Percentiles rank a stretch among this genome's conserved stretches.
Evolutionary conservation across 2,329 filamentous ascomycete genomes (phyloP).

Genomic region (Phyllachora maydis): DNA sequence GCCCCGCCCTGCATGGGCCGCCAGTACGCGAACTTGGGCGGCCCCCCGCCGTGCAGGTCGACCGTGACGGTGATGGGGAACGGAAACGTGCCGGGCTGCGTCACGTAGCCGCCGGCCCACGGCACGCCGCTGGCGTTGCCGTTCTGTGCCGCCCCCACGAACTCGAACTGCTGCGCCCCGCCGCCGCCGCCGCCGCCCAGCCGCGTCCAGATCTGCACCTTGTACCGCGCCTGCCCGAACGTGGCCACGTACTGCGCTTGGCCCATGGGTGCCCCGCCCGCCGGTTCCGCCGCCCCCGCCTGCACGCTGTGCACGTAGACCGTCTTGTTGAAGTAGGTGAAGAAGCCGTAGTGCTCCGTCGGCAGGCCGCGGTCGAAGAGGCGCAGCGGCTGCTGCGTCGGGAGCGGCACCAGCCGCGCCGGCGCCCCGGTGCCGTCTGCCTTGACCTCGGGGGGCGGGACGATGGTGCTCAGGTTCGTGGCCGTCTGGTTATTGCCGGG

Average conservation of each 20-base stretch:
- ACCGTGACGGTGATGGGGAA: conserved; percentile 40
- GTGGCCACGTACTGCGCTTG: conserved; percentile 35
- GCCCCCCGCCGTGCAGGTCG: conserved; percentile 41
- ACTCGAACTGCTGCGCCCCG: not conserved
- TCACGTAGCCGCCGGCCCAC: conserved; percentile 10
- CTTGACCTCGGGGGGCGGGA: conserved; percentile 43
- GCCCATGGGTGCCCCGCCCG: conserved; percentile 30
- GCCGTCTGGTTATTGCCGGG: conserved; percentile 19
- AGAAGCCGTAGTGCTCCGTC: conserved; percentile 85
- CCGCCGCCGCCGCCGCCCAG: conserved; percentile 18
- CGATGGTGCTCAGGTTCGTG: no score
- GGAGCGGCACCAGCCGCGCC: conserved; percentile 50
- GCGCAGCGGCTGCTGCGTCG: conserved; percentile 57
- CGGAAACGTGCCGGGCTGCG: conserved; percentile 36
- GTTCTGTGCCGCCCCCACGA: conserved; percentile 12
- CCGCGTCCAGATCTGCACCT: conserved; percentile 46
- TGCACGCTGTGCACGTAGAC: conserved; percentile 53
- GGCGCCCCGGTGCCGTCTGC: conserved; percentile 52
- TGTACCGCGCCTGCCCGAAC: conserved; percentile 37
- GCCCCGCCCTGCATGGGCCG: no score
- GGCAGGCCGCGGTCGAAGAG: conserved; percentile 65
- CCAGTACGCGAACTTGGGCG: conserved; percentile 29
- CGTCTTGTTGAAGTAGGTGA: conserved; percentile 73
- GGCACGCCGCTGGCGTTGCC: conserved; percentile 9
- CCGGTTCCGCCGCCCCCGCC: conserved; percentile 24